Evolutionary conservation across 2,329 filamentous ascomycete species (phyloP), one percentile per base, ranked within the genome.

Genomic region (Cytospora schulzeri): DNA sequence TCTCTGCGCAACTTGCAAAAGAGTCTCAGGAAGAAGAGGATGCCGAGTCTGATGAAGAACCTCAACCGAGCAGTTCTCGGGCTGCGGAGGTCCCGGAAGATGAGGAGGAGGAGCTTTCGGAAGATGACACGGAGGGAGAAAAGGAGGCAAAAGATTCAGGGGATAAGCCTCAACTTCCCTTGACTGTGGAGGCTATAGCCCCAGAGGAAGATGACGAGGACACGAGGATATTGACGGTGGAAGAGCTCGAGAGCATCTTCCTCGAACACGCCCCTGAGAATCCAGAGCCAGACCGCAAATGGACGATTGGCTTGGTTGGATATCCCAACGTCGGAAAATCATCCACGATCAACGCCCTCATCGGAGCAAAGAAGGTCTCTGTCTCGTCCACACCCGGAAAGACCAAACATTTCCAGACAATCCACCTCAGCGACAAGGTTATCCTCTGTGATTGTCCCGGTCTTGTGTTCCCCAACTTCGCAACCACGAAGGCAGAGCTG

Each of bases 321-420:
- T 99, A 99, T 78, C 95, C 95, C 73, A 99, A 99, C 80, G 95
- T 99, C 68, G 95, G 95, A 79, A 99, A 99, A 80, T 99, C 96
- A 1, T 97, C 93, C 57, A 99, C 95, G 19, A 99, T 99, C 83
- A 99, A 99, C 80, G 94, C 95, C 51, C 85, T 99, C n/a, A 93
- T 98, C 65, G 96, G 96, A 58, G 89, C 95, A 62, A 99, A 98
- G 81, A 99, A 98, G 80, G 95, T 99, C 7, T 98, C 94, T 0
- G 96, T 99, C 48, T 99, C 95, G 19, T 90, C 94, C 17, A 99
- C 95, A 1, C 95, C 95, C 4, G 95, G 95, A 75, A 99, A 99
- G 81, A 99, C 95, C 17, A 99, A 99, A 81, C 95, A 99, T 73
- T 99, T 99, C 81, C 95, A 99, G 77, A 99, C 95, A 1, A 95